phyloP scores from a whole-genome alignment of 306 rosid species.

The Elaeagnus macrophylla region DNA sequence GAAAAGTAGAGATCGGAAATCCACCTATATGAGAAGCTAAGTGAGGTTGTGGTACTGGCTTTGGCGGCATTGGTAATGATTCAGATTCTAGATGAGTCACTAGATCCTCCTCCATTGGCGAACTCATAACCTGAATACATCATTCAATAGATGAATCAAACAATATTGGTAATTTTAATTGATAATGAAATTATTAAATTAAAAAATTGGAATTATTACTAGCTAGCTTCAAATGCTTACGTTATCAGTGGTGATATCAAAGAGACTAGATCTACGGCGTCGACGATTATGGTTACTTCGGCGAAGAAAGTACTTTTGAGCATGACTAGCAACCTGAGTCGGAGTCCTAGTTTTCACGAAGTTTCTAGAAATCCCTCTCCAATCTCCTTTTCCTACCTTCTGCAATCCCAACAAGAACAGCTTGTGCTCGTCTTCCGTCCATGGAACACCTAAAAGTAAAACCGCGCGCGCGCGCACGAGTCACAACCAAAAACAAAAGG shows the following conservation, averaged over 20 bases:
- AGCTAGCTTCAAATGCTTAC: neutral
- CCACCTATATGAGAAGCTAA: constrained; percentile 20
- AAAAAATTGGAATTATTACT: too few species aligned
- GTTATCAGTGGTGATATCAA: constrained; percentile 73
- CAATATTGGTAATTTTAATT: too few species aligned
- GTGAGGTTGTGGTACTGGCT: constrained; percentile 17
- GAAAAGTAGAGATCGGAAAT: constrained; percentile 29
- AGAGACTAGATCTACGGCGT: constrained; percentile 91
- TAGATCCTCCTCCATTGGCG: constrained; percentile 49
- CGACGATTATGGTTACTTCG: constrained; percentile 62
- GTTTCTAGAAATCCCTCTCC: constrained; percentile 95
- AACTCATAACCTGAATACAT: constrained; percentile 32
- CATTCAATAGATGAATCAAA: neutral
- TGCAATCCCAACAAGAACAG: constrained; percentile 67
- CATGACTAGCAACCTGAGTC: constrained; percentile 91
- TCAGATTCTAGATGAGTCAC: constrained; percentile 27
- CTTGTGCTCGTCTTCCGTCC: constrained; percentile 89
- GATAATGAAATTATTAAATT: too few species aligned
- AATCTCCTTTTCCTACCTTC: constrained; percentile 82
- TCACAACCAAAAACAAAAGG: neutral
- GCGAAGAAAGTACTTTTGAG: constrained; percentile 89
- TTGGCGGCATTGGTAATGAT: constrained; percentile 12
- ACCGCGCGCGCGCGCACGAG: neutral
- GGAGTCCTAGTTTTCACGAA: constrained; percentile 87
- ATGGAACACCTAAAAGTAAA: constrained; percentile 54